These are phyloP conservation scores for Phytophthora crassamura DNA, from an alignment of 352 stramenopile species.

Conservation along the genomic window DNA sequence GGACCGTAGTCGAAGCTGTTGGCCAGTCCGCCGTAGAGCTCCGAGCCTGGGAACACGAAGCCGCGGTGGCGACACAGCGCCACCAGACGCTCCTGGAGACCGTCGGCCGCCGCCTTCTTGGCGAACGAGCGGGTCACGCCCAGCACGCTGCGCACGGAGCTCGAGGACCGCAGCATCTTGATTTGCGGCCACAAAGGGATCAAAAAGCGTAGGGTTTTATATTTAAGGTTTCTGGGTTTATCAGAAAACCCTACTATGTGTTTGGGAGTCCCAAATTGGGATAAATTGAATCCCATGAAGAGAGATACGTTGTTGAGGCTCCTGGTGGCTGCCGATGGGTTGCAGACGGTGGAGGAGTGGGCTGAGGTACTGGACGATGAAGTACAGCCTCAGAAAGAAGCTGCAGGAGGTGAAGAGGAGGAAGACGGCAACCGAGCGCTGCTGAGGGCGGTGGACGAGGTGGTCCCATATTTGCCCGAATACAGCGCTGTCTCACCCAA, in stretches of 20 bases:
- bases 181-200: constrained; percentile 4
- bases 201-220: neutral
- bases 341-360: constrained; percentile 41
- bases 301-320: constrained; percentile 33
- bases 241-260: no score
- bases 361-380: constrained; percentile 5
- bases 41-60: constrained; percentile 94
- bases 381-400: neutral
- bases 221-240: no score
- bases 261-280: no score
- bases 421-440: constrained; percentile 8
- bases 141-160: constrained; percentile 7
- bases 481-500: constrained; percentile 44
- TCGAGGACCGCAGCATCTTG: constrained; percentile 12
- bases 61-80: constrained; percentile 90
- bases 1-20: constrained; percentile 99
- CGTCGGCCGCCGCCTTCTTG: constrained; percentile 37
- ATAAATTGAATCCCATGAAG: neutral
- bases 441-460: constrained; percentile 30
- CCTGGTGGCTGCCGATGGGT: constrained; percentile 26
- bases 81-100: constrained; percentile 78
- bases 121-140: constrained; percentile 37
- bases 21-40: constrained; percentile 98
- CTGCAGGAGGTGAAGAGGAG: neutral
- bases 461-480: constrained; percentile 58